These are phyloP conservation scores for Botrytis tulipae DNA, from an alignment of 2,329 filamentous ascomycete genomes.

Conservation along the genomic window DNA sequence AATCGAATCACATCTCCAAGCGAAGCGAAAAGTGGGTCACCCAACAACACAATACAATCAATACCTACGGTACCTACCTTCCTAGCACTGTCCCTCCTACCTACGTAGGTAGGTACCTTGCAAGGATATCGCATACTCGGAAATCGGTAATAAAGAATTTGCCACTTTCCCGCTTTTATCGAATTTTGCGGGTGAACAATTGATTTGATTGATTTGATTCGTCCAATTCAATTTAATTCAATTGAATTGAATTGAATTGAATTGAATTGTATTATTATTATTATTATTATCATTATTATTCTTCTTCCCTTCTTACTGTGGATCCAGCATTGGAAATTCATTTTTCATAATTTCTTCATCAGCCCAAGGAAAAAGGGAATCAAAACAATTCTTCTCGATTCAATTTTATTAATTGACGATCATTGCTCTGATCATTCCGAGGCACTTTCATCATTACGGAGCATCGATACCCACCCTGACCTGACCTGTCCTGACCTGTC, in stretches of 20 bases:
- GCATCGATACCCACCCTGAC: background rate
- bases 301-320: background rate
- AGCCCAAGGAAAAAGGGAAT: background rate
- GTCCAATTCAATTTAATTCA: too few species aligned
- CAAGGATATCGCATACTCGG: background rate
- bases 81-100: too few species aligned
- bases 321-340: background rate
- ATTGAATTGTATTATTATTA: background rate
- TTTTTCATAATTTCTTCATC: conserved; percentile 3
- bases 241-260: too few species aligned
- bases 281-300: too few species aligned
- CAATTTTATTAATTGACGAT: background rate
- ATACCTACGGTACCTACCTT: background rate
- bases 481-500: background rate
- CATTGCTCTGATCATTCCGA: background rate
- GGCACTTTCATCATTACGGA: background rate
- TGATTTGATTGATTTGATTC: background rate
- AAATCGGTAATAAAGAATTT: conserved; percentile 10
- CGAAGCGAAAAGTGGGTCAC: background rate
- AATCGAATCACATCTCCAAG: background rate
- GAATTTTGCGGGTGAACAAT: background rate
- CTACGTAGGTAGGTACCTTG: too few species aligned
- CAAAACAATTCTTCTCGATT: background rate
- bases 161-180: conserved; percentile 15
- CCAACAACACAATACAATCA: background rate